Base-by-base conservation (phyloP, 768 basidiomycete genomes). In the Cystofilobasidium capitatum region DNA sequence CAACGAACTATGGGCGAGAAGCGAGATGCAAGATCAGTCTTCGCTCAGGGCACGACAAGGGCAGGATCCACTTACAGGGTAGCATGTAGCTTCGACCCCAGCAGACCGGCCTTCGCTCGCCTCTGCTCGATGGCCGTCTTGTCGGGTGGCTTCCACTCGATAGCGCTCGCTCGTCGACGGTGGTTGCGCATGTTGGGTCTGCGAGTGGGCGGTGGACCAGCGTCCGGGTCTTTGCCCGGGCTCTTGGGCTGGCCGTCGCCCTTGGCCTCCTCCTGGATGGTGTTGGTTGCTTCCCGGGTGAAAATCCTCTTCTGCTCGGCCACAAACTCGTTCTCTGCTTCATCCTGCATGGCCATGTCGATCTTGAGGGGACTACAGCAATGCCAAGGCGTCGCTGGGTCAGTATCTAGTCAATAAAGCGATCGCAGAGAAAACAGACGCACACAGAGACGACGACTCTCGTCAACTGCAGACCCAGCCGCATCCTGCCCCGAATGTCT, bases 221-320 rank as follows among this genome's bases (percentile, higher is more conserved):
- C 22, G 35, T 59, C 44, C 36, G 24, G 2, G 29, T 31, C 51
- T 26, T 14, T 9, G 51, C 24, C 24, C n/a, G 24, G 24, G 49
- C 58, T 60, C 58, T 9, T 37, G 58, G 14, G 33, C 49, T 7
- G 36, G 26, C 37, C 37, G 63, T 55, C 37, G 29, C 33, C 40
- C 42, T 33, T 14, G n/a, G 17, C 33, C 64, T 58, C 36, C 61
- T 63, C 71, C 31, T 83, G 81, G 55, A 81, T 74, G 73, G 73
- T 87, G 89, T 24, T 78, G 88, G 90, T 58, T 78, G 81, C 10
- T 85, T 91, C 92, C 92, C 96, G 79, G 94, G 97, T 6, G 80
- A 78, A 80, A 93, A 93, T 20, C 60, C 66, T 59, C 44, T 58
- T 68, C 17, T 44, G 66, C 55, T 68, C 66, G 29, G 49, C 66